Percentiles rank a stretch among this genome's conserved stretches.
Evolutionary conservation across 2,329 filamentous ascomycete genomes (phyloP).

Genomic region (Fusarium sp.): DNA sequence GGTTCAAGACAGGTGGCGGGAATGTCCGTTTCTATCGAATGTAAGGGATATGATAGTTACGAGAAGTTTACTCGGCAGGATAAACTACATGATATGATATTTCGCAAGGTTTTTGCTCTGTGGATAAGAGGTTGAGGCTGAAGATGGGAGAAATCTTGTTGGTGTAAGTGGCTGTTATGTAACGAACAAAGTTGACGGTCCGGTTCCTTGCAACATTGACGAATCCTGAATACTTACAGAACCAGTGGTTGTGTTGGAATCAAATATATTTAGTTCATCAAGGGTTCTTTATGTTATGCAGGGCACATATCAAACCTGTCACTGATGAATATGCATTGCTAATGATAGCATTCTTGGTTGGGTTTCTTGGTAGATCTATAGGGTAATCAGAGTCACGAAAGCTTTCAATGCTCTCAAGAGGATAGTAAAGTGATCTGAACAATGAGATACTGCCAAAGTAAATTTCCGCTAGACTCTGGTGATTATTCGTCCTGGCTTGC

Average conservation of each 20-base stretch:
- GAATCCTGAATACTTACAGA: not conserved
- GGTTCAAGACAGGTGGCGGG: slow-evolving; percentile 9
- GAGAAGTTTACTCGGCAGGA: too few species aligned
- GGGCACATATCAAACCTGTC: not conserved
- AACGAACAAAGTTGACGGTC: too few species aligned
- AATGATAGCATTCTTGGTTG: not conserved
- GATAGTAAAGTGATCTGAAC: rapidly evolving
- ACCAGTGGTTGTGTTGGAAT: not conserved
- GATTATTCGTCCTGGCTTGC: not conserved
- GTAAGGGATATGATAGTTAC: not conserved
- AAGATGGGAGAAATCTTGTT: not conserved
- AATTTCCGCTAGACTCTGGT: not conserved
- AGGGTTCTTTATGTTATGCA: not conserved
- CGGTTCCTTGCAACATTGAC: not conserved
- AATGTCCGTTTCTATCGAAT: not conserved
- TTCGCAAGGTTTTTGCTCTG: not conserved
- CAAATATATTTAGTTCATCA: rapidly evolving
- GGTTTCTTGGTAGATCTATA: not conserved
- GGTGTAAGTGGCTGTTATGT: not conserved
- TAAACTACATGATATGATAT: not conserved
- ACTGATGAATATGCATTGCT: not conserved
- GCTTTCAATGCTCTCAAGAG: not conserved
- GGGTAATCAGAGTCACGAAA: not conserved
- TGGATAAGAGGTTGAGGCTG: not conserved
- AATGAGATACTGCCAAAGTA: not conserved